phyloP scores from a whole-genome alignment of 441 rosid genomes.

The Pelargonium cotyledonis region DNA sequence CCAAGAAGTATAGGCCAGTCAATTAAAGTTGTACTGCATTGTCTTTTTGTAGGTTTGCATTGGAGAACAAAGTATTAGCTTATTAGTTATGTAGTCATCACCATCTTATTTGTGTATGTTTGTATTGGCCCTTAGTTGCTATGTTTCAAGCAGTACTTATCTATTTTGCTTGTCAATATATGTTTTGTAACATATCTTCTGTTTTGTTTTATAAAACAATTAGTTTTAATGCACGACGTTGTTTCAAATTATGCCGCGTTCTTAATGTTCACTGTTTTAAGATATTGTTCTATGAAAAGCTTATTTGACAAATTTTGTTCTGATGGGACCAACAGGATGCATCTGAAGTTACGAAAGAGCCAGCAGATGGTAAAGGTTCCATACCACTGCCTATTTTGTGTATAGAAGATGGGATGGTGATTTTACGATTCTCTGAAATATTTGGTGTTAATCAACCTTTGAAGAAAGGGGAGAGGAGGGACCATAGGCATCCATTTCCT shows the following conservation, averaged over 20 bases:
- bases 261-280: background rate
- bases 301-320: conserved; percentile 5
- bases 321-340: conserved; percentile 38
- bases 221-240: background rate
- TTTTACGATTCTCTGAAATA: conserved; percentile 87
- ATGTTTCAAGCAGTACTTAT: background rate
- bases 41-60: too few species aligned
- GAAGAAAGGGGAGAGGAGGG: conserved; percentile 63
- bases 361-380: conserved; percentile 39
- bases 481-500: conserved; percentile 40
- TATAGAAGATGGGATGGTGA: conserved; percentile 77
- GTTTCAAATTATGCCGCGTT: background rate
- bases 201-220: background rate
- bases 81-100: too few species aligned
- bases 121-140: background rate
- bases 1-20: too few species aligned
- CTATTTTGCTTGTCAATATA: background rate
- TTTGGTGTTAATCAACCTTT: conserved; percentile 80
- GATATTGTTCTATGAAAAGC: background rate
- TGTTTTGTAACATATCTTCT: background rate
- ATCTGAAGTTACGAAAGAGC: conserved; percentile 36
- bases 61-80: too few species aligned
- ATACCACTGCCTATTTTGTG: conserved; percentile 75
- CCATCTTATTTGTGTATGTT: background rate
- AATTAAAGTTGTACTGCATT: too few species aligned